A percentile compares a stretch with the other conserved stretches of the same genome.
Conservation (phyloP, 202 grass and related monocot genomes). For the Dendrocalamus latiflorus region DNA sequence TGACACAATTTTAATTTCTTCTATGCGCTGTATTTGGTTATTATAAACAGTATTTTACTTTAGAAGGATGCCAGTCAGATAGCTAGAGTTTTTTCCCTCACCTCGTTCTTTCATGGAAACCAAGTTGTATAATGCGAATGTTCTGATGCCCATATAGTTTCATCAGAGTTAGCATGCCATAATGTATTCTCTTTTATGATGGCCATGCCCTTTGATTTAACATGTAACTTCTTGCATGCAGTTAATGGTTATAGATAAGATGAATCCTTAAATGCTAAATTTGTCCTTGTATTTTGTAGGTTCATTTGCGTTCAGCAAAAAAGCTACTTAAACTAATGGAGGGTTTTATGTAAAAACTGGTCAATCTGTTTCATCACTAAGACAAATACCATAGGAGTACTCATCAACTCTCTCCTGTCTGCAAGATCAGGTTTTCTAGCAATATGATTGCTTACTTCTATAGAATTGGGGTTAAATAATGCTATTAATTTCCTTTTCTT, state of each 20-base stretch:
- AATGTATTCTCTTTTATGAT: background rate
- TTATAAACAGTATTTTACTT: background rate
- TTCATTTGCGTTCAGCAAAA: conserved; percentile 82
- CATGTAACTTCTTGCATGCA: background rate
- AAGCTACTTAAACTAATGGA: conserved; percentile 75
- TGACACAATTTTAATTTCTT: conserved; percentile 2
- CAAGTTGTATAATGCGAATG: background rate
- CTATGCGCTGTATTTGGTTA: background rate
- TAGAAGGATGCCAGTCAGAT: background rate
- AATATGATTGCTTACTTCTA: too few relatives aligned
- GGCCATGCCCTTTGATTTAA: background rate
- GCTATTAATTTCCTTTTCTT: too few relatives aligned
- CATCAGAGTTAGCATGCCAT: background rate
- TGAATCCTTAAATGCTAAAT: background rate
- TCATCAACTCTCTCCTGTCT: conserved; percentile 73
- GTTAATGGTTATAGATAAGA: background rate
- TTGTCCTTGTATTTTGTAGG: conserved; percentile 28
- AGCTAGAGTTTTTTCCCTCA: background rate
- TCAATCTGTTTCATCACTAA: conserved; percentile 85
- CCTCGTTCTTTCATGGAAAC: background rate
- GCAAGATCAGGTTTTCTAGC: conserved; percentile 75
- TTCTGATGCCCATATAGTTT: background rate
- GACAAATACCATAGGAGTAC: conserved; percentile 86
- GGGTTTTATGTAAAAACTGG: conserved; percentile 98
- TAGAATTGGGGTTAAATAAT: too few relatives aligned